Evolutionary conservation across 73 alveolate genomes (phyloP), one percentile per base, ranked within the genome.

Genomic region (Vitrella brassicaformis): DNA sequence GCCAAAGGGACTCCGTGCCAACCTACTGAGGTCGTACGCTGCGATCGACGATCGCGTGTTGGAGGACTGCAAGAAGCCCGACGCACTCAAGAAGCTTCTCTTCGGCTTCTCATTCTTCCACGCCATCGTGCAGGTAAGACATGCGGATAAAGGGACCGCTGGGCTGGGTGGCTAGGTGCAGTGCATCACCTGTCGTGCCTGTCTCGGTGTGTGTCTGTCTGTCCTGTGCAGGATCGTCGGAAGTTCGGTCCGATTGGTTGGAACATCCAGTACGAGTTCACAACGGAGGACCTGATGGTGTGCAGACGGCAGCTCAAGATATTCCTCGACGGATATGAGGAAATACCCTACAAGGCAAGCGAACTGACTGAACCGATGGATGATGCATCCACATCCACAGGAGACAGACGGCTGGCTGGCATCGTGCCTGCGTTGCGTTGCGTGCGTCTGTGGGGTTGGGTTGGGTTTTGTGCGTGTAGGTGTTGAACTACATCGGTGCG

Each of bases 21-120:
- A 96, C 84, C 78, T 96, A 75, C 85, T 89, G 71, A 91, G 99
- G 74, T 91, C 97, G 67, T 96, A 94, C 86, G 92, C 91, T 27
- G 76, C 92, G 70, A 80, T 96, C 66, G 94, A 89, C 84, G 98
- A 94, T 75, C 91, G 93, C 86, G 98, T 89, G 74, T 88, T 96
- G 73, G 96, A 91, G 80, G 99, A 96, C 73, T 96, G 98, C 86
- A 72, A 84, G 31, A 95, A 97, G 92, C 96, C 97, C 70, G 93
- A 97, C 81, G 94, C 87, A 74, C 94, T 88, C 90, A 97, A 94
- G 92, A 96, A 93, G 25, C 85, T 97, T 10, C 85, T 94, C 47
- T 97, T 97, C 84, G 99, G 98, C n/a, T 95, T 96, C 90, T 93
- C 97, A 86, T 96, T 97, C 97, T 97, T 97, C 98, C 99, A 97